Evolutionary conservation across 768 basidiomycete genomes (phyloP), one percentile per base, ranked within the genome.

Genomic region (Trametopsis cervina): DNA sequence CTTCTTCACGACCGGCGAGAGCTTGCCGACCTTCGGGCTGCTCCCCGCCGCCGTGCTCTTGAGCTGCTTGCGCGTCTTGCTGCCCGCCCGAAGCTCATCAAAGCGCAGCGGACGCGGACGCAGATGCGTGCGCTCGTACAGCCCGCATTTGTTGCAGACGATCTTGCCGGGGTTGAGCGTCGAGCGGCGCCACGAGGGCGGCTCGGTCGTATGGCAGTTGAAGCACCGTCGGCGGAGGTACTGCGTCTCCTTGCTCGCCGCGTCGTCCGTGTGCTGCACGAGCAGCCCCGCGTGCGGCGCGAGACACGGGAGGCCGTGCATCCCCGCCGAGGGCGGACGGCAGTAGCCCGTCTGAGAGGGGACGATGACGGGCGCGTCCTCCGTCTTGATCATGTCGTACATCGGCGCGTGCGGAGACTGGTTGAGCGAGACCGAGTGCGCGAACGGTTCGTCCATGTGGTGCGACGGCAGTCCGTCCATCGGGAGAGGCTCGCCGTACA

Each of bases 161-260:
- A 92, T 92, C 68, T 92, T 92, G 54, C 89, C 89, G 0, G 86
- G 87, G 65, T 89, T 89, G 60, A 92, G 82, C 4, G 89, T 91
- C 24, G 81, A 84, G 39, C 89, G 80, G 46, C 89, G 83, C 89
- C 89, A 92, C 21, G 80, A 83, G 5, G 89, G 89, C 0, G 89
- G 89, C 62, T 92, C 89, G 1, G 89, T 92, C 17, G 89, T 89
- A 62, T 89, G 89, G 69, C 89, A 92, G 67, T 92, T 92, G 74
- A 85, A 88, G 69, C 89, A 92, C 7, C 88, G 75, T 33, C 89
- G 76, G 20, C 89, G 85, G 47, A 92, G 82, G 62, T 89, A 90
- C 67, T 92, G 89, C 0, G 89, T 92, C 64, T 92, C 89, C 66
- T 92, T 92, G 37, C 82, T 85, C 1, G 88, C 85, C 12, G 89